phyloP scores from a whole-genome alignment of 495 filamentous ascomycete species.

The Neurospora terricola region DNA sequence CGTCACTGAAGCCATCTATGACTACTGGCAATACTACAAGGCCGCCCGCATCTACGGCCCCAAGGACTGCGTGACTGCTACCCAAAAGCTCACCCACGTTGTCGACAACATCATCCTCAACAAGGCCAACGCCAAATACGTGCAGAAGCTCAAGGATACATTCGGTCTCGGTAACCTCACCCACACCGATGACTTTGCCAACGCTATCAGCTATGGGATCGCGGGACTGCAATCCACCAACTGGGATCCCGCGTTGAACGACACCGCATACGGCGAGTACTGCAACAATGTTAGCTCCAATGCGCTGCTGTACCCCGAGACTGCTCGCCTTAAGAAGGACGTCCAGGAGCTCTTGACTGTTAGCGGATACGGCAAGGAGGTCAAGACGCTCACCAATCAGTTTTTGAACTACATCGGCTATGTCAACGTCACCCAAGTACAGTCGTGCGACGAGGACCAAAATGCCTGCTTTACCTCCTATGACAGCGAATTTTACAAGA shows the following conservation, averaged over 20 bases:
- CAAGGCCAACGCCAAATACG: constrained; percentile 30
- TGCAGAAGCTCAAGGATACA: constrained; percentile 41
- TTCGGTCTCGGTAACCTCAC: constrained; percentile 53
- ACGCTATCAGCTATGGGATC: constrained; percentile 40
- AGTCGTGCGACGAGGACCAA: constrained; percentile 23
- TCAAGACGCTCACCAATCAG: constrained; percentile 37
- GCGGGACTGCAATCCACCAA: constrained; percentile 50
- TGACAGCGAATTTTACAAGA: constrained; percentile 40
- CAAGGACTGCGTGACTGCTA: constrained; percentile 42
- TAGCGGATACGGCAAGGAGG: constrained; percentile 46
- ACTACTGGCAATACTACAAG: constrained; percentile 64
- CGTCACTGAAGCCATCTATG: constrained; percentile 59
- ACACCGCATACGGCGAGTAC: constrained; percentile 44
- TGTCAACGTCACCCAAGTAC: constrained; percentile 32
- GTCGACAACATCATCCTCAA: constrained; percentile 57
- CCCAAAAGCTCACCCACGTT: constrained; percentile 48
- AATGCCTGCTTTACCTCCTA: constrained; percentile 46
- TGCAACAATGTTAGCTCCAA: constrained; percentile 47
- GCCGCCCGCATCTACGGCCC: constrained; percentile 46
- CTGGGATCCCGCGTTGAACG: constrained; percentile 57
- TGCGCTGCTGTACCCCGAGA: constrained; percentile 37
- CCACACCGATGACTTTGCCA: constrained; percentile 53
- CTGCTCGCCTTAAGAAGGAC: constrained; percentile 25
- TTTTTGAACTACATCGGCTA: constrained; percentile 61
- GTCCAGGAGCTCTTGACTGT: constrained; percentile 38